A percentile compares a stretch with the other conserved stretches of the same genome.
phyloP scores from a whole-genome alignment of 2,329 filamentous ascomycete genomes.

The Karstenula rhodostoma region DNA sequence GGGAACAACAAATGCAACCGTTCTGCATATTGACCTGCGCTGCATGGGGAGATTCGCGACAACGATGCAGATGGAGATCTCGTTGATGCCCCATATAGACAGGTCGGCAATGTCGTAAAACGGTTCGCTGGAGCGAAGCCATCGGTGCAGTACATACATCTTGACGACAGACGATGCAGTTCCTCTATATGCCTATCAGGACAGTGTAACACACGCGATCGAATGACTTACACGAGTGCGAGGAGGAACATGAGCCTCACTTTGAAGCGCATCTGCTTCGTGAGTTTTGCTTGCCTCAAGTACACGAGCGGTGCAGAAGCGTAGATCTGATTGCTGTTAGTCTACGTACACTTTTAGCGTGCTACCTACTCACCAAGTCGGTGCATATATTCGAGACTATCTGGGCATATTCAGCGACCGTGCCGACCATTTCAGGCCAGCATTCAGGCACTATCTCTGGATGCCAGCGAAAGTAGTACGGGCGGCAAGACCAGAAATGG shows the following conservation, averaged over 20 bases:
- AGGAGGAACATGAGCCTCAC: slow-evolving; percentile 21
- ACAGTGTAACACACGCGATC: not conserved
- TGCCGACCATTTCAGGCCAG: slow-evolving; percentile 15
- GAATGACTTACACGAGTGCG: slow-evolving; percentile 19
- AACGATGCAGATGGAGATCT: slow-evolving; percentile 26
- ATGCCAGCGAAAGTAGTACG: slow-evolving; percentile 17
- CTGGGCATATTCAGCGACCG: slow-evolving; percentile 18
- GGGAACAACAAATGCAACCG: not conserved
- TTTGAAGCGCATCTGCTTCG: slow-evolving; percentile 20
- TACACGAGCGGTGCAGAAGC: slow-evolving; percentile 23
- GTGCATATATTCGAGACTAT: slow-evolving; percentile 21
- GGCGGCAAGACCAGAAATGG: slow-evolving; percentile 17
- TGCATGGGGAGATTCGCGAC: slow-evolving; percentile 25
- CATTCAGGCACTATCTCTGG: slow-evolving; percentile 17
- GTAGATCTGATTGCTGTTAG: slow-evolving; percentile 15
- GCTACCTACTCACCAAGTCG: slow-evolving; percentile 15
- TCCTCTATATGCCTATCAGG: slow-evolving; percentile 4
- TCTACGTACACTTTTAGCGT: too few relatives aligned
- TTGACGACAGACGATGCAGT: slow-evolving; percentile 7
- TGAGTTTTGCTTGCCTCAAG: slow-evolving; percentile 17
- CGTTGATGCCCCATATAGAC: slow-evolving; percentile 23
- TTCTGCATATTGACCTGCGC: slow-evolving; percentile 16
- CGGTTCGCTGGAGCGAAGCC: slow-evolving; percentile 19
- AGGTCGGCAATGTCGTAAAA: slow-evolving; percentile 23
- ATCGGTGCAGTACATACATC: not conserved